Evolutionary conservation across 176 grass and related monocot species (phyloP).

Genomic region (Coix lacrymajobi): DNA sequence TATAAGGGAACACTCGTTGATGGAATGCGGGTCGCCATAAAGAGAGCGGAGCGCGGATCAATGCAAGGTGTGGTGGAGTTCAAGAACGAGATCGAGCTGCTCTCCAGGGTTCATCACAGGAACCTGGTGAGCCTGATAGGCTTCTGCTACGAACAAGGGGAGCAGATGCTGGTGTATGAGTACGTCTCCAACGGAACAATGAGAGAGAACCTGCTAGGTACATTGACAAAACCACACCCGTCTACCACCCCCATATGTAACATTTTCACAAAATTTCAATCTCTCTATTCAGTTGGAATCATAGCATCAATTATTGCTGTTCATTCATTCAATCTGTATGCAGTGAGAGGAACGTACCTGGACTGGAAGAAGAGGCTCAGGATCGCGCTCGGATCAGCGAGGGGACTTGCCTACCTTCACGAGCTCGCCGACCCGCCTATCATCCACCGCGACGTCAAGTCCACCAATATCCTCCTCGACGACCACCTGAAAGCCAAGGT

Average conservation of each 20-base stretch:
- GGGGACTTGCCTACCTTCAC: constrained; percentile 73
- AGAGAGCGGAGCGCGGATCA: constrained; percentile 47
- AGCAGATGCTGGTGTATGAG: constrained; percentile 86
- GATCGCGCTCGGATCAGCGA: constrained; percentile 57
- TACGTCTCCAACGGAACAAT: constrained; percentile 58
- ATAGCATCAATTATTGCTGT: too few relatives aligned
- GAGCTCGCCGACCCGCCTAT: constrained; percentile 77
- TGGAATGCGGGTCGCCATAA: constrained; percentile 60
- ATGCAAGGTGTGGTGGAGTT: constrained; percentile 59
- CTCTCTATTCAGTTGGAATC: background rate
- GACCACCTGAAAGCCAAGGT: constrained; percentile 73
- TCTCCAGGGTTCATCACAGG: constrained; percentile 76
- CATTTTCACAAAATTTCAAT: background rate
- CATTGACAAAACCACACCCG: background rate
- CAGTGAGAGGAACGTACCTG: constrained; percentile 44
- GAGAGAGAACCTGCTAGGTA: constrained; percentile 60
- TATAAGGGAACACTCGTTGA: constrained; percentile 61
- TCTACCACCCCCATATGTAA: too few relatives aligned
- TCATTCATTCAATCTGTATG: background rate
- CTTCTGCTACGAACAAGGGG: constrained; percentile 75
- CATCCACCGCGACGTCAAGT: constrained; percentile 62
- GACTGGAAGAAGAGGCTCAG: constrained; percentile 73
- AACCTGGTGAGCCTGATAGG: constrained; percentile 76
- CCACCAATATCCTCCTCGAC: constrained; percentile 73
- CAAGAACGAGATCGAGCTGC: constrained; percentile 79